phyloP scores from a whole-genome alignment of 2,329 filamentous ascomycete species.

The Fusarium piperis region DNA sequence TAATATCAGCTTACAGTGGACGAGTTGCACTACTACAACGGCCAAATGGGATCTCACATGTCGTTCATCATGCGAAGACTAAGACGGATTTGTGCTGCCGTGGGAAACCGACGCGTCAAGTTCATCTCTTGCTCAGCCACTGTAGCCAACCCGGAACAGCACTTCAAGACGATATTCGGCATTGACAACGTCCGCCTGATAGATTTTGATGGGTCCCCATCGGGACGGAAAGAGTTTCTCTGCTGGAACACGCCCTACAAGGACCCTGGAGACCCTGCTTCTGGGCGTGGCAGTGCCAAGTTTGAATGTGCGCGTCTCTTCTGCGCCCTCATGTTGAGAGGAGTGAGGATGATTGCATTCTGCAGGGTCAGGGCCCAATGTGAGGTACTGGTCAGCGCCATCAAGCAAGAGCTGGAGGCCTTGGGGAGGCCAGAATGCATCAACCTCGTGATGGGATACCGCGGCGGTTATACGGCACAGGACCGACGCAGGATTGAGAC shows the following conservation, averaged over 20 bases:
- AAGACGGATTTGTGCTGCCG: conserved; percentile 85
- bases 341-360: conserved; percentile 92
- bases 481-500: conserved; percentile 88
- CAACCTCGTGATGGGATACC: conserved; percentile 90
- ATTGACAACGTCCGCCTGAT: conserved; percentile 82
- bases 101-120: conserved; percentile 85
- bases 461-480: conserved; percentile 92
- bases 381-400: conserved; percentile 81
- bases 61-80: conserved; percentile 93
- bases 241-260: conserved; percentile 98
- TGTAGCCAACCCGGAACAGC: conserved; percentile 88
- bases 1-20: conserved; percentile 61
- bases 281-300: conserved; percentile 84
- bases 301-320: conserved; percentile 90
- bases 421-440: conserved; percentile 80
- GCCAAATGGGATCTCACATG: conserved; percentile 91
- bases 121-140: conserved; percentile 98
- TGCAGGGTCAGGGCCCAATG: conserved; percentile 89
- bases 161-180: conserved; percentile 96
- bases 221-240: conserved; percentile 89
- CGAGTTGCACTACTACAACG: conserved; percentile 96
- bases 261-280: conserved; percentile 86
- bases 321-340: conserved; percentile 86
- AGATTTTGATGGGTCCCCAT: conserved; percentile 92
- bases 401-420: conserved; percentile 78